phyloP scores from a whole-genome alignment of 768 basidiomycete genomes.

The Boletus coccyginus region DNA sequence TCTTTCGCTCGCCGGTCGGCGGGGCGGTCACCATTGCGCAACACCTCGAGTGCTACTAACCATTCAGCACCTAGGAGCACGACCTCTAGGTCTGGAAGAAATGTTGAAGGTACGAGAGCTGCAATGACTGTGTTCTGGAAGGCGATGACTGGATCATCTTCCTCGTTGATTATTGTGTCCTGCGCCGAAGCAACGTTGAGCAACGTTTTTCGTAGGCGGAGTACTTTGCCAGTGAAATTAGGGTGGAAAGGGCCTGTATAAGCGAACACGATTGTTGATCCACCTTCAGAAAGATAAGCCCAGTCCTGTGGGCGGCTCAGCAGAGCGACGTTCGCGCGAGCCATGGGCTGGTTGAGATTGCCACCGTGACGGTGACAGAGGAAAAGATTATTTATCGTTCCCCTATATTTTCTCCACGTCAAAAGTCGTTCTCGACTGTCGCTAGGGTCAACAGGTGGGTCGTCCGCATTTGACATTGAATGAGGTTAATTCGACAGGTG shows the following conservation, averaged over 20 bases:
- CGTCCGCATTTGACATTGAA: background rate
- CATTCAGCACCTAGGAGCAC: slow-evolving; percentile 51
- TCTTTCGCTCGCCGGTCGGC: slow-evolving; percentile 51
- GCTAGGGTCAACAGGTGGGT: background rate
- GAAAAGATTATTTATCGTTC: background rate
- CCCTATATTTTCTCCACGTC: no score
- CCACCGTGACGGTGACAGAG: background rate
- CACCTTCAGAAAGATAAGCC: slow-evolving; percentile 91
- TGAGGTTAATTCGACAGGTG: background rate
- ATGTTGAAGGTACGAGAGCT: slow-evolving; percentile 56
- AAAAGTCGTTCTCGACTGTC: no score
- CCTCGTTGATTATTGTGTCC: slow-evolving; percentile 29
- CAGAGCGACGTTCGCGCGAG: slow-evolving; percentile 10
- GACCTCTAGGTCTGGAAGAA: slow-evolving; percentile 56
- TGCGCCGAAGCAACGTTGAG: slow-evolving; percentile 4
- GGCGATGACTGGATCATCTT: slow-evolving; percentile 41
- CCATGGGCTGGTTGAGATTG: slow-evolving; percentile 11
- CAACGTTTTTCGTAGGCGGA: slow-evolving; percentile 70
- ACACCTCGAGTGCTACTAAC: slow-evolving; percentile 51
- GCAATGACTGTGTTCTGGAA: slow-evolving; percentile 68
- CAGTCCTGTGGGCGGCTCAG: slow-evolving; percentile 52
- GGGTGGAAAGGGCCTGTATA: slow-evolving; percentile 59
- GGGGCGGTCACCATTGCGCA: slow-evolving; percentile 55
- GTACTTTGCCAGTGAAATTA: slow-evolving; percentile 58
- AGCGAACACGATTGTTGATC: slow-evolving; percentile 84